Conservation (phyloP, 164 flowering plant genomes). For the Aristolochia fimbriata region DNA sequence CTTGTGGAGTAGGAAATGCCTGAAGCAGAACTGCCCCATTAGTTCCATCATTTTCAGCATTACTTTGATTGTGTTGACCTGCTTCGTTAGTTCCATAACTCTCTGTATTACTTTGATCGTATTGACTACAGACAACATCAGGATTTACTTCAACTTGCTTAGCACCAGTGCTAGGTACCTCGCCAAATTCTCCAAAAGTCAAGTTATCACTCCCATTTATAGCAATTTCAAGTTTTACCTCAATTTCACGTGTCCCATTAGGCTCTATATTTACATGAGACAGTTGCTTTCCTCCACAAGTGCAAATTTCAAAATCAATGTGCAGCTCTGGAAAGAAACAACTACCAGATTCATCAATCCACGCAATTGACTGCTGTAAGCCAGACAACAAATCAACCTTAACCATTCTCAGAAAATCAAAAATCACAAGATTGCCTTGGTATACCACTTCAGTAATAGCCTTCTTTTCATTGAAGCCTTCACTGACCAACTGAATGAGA, state of each 20-base stretch:
- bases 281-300: constrained; percentile 14
- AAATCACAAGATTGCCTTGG: constrained; percentile 28
- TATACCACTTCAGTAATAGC: constrained; percentile 44
- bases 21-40: constrained; percentile 7
- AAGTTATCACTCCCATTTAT: constrained; percentile 29
- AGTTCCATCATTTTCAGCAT: constrained; percentile 16
- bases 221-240: constrained; percentile 66
- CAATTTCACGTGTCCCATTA: constrained; percentile 37
- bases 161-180: constrained; percentile 39
- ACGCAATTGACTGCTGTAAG: constrained; percentile 53
- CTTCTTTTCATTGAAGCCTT: constrained; percentile 44
- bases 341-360: constrained; percentile 74
- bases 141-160: constrained; percentile 27
- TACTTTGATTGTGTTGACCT: constrained; percentile 17
- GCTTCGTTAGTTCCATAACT: constrained; percentile 19
- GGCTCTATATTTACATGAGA: constrained; percentile 16
- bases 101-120: constrained; percentile 12
- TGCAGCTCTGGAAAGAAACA: constrained; percentile 74
- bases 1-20: constrained; percentile 17
- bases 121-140: constrained; percentile 3
- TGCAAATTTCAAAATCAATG: constrained; percentile 19
- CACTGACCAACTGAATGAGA: constrained; percentile 27
- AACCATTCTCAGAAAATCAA: constrained; percentile 70
- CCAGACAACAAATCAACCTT: constrained; percentile 50
- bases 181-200: constrained; percentile 40